A percentile compares a stretch with the other conserved stretches of the same genome.
phyloP scores from a whole-genome alignment of 495 filamentous ascomycete species.

The Parathielavia hyrcaniae region DNA sequence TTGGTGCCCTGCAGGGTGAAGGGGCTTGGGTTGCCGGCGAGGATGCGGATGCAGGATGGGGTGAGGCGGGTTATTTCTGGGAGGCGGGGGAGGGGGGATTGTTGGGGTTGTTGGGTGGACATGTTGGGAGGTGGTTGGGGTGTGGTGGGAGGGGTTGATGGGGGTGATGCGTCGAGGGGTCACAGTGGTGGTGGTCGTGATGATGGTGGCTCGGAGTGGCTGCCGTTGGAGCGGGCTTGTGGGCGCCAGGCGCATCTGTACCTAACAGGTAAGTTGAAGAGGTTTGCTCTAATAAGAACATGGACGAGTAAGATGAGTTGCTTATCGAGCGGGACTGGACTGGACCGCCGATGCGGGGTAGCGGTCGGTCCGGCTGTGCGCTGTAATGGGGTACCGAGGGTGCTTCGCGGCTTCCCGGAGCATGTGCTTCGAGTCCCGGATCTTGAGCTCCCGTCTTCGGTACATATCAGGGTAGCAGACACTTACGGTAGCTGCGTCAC shows the following conservation, averaged over 20 bases:
- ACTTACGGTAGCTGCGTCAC: no score
- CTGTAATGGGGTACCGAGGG: not conserved
- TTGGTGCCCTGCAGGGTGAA: constrained; percentile 64
- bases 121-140: not conserved
- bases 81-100: constrained; percentile 39
- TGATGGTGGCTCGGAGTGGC: not conserved
- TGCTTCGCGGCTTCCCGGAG: not conserved
- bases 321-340: not conserved
- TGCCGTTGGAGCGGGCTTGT: constrained; percentile 12
- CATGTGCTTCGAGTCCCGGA: not conserved
- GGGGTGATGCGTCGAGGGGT: not conserved
- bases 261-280: not conserved
- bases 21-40: constrained; percentile 77
- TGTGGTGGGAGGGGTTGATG: not conserved
- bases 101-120: not conserved
- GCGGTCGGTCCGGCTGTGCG: not conserved
- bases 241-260: constrained; percentile 4
- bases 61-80: constrained; percentile 62
- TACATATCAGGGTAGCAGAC: not conserved
- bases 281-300: not conserved
- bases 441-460: no score
- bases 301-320: no score
- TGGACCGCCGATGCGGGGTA: constrained; percentile 4
- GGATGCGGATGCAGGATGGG: constrained; percentile 61
- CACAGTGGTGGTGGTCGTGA: not conserved